These are phyloP conservation scores for Sistotremastrum niveocremeum DNA, from an alignment of 768 basidiomycete species.

Conservation along the genomic window DNA sequence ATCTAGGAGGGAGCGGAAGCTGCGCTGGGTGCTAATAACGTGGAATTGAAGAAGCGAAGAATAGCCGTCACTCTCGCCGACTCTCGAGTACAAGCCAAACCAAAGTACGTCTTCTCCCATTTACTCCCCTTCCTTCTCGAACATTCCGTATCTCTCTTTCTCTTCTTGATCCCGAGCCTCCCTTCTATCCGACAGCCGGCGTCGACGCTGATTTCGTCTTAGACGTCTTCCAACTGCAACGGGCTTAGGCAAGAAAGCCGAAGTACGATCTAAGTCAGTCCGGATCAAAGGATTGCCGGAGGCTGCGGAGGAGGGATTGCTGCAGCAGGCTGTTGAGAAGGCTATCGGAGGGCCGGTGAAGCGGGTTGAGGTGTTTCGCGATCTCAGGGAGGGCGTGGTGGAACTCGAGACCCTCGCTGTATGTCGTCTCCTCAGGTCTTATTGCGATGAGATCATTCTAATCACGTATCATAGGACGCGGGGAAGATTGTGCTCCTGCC, in stretches of 20 bases:
- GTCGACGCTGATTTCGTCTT: too few relatives aligned
- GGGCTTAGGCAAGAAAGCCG: slow-evolving; percentile 42
- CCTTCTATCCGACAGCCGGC: slow-evolving; percentile 10
- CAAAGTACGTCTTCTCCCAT: slow-evolving; percentile 1
- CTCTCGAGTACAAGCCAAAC: slow-evolving; percentile 40
- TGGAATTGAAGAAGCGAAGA: slow-evolving; percentile 79
- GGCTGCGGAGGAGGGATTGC: slow-evolving; percentile 73
- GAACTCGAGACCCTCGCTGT: slow-evolving; percentile 58
- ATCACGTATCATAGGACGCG: slow-evolving; percentile 49
- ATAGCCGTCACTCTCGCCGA: slow-evolving; percentile 84
- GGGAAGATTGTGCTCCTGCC: slow-evolving; percentile 61
- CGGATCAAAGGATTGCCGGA: slow-evolving; percentile 60
- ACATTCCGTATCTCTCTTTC: not conserved
- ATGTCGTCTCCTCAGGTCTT: slow-evolving; percentile 13
- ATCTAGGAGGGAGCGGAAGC: slow-evolving; percentile 52
- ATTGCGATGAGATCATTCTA: not conserved
- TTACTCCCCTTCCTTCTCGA: not conserved
- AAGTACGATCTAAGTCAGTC: slow-evolving; percentile 55
- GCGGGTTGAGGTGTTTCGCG: slow-evolving; percentile 62
- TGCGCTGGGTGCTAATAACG: slow-evolving; percentile 70
- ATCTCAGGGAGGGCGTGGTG: slow-evolving; percentile 45
- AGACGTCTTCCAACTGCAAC: slow-evolving; percentile 36
- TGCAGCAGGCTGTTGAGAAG: slow-evolving; percentile 86
- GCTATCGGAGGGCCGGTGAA: slow-evolving; percentile 36
- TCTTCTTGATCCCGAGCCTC: slow-evolving; percentile 1